Evolutionary conservation across 2,329 filamentous ascomycete species (phyloP).

Genomic region (Reticulascus tulasneorum): DNA sequence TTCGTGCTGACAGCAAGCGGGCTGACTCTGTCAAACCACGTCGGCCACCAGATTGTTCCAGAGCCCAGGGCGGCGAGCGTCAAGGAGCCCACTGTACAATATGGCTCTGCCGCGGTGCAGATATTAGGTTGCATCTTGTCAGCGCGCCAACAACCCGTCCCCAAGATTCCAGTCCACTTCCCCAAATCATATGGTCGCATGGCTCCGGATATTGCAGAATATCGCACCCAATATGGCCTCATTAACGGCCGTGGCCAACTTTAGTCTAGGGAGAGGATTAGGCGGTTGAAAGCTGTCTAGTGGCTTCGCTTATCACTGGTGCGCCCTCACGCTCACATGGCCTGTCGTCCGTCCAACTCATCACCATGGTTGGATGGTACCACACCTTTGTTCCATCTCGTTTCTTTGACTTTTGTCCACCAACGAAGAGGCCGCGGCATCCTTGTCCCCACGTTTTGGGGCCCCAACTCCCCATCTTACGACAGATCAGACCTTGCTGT

Average conservation of each 20-base stretch:
- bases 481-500: conserved; percentile 5
- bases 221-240: neutral
- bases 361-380: too few species aligned
- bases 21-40: too few species aligned
- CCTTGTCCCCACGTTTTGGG: conserved; percentile 4
- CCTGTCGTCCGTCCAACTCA: too few species aligned
- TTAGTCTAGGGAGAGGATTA: neutral
- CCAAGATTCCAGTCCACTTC: too few species aligned
- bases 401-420: neutral
- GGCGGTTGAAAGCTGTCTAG: neutral
- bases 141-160: neutral
- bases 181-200: neutral
- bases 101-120: neutral
- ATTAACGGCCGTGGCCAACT: neutral
- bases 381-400: too few species aligned
- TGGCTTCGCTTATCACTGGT: conserved; percentile 3
- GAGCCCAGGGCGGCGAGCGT: too few species aligned
- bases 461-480: neutral
- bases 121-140: neutral
- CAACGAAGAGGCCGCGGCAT: neutral
- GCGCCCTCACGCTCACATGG: conserved; percentile 9
- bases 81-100: too few species aligned
- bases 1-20: too few species aligned
- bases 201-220: neutral
- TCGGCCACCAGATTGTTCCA: too few species aligned